These are phyloP conservation scores for Erysiphe pulchra DNA, from an alignment of 2,329 filamentous ascomycete species.

Conservation along the genomic window DNA sequence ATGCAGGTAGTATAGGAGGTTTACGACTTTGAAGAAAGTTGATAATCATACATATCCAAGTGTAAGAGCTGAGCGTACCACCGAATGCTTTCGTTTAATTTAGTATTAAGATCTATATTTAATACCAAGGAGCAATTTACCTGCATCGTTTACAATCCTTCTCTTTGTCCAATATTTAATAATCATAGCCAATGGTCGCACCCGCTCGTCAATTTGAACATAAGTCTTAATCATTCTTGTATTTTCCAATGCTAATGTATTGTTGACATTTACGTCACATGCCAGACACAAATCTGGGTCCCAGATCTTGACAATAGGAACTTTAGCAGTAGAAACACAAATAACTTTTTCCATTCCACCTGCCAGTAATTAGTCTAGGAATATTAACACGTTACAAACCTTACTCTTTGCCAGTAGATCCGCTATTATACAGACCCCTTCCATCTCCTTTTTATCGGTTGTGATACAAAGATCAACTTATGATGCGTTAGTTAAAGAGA, in stretches of 20 bases:
- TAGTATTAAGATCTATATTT: neutral
- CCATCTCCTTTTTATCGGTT: conserved; percentile 65
- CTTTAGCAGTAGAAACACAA: conserved; percentile 82
- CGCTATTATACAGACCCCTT: conserved; percentile 75
- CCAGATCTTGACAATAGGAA: conserved; percentile 97
- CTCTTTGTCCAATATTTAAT: conserved; percentile 93
- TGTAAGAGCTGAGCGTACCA: conserved; percentile 89
- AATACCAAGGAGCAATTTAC: conserved; percentile 25
- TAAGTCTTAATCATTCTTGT: conserved; percentile 96
- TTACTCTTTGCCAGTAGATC: conserved; percentile 63
- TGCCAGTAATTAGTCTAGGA: conserved; percentile 19
- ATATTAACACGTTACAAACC: conserved; percentile 12
- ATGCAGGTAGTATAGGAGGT: conserved; percentile 58
- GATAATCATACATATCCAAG: conserved; percentile 97
- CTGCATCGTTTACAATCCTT: conserved; percentile 85
- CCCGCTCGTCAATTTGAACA: conserved; percentile 73
- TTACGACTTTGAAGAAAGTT: conserved; percentile 78
- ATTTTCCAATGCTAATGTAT: conserved; percentile 80
- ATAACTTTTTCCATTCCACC: conserved; percentile 94
- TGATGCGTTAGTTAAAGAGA: neutral
- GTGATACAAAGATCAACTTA: conserved; percentile 94
- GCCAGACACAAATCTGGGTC: conserved; percentile 74
- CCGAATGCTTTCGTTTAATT: conserved; percentile 39
- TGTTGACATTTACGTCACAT: conserved; percentile 98
- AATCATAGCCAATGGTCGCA: conserved; percentile 82